Percentiles rank a stretch among this genome's conserved stretches.
Evolutionary conservation across 2,329 filamentous ascomycete species (phyloP).

Genomic region (Acarospora socialis): DNA sequence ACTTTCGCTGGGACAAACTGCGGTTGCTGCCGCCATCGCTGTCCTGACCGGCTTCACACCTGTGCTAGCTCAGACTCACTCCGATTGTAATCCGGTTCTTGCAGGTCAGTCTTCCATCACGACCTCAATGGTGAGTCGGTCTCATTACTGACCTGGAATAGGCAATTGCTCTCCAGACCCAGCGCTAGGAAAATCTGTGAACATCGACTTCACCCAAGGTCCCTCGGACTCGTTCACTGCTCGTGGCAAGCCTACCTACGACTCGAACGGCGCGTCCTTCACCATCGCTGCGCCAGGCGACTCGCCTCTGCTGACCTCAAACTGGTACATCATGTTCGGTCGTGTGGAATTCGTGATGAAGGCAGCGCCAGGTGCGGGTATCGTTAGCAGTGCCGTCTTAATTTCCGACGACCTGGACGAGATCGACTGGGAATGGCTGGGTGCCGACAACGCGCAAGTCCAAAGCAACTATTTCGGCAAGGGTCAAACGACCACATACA

Average conservation of each 20-base stretch:
- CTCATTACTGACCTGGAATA: conserved; percentile 13
- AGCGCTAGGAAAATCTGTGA: conserved; percentile 68
- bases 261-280: conserved; percentile 62
- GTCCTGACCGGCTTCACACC: no score
- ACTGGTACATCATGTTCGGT: conserved; percentile 99
- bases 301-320: conserved; percentile 68
- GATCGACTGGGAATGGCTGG: conserved; percentile 96
- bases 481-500: conserved; percentile 70
- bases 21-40: no score
- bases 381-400: conserved; percentile 83
- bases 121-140: neutral
- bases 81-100: conserved; percentile 39
- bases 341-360: conserved; percentile 75
- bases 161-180: conserved; percentile 54
- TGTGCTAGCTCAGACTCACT: conserved; percentile 38
- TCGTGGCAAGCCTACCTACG: conserved; percentile 58
- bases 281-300: conserved; percentile 67
- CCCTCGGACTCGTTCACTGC: conserved; percentile 64
- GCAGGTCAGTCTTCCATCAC: conserved; percentile 19
- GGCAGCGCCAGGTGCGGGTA: conserved; percentile 74
- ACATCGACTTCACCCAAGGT: conserved; percentile 70
- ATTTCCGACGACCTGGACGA: conserved; percentile 88
- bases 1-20: no score
- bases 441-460: conserved; percentile 59
- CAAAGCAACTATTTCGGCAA: conserved; percentile 98